These are phyloP conservation scores for Aaosphaeria arxii DNA, from an alignment of 2,329 filamentous ascomycete genomes.

Conservation along the genomic window DNA sequence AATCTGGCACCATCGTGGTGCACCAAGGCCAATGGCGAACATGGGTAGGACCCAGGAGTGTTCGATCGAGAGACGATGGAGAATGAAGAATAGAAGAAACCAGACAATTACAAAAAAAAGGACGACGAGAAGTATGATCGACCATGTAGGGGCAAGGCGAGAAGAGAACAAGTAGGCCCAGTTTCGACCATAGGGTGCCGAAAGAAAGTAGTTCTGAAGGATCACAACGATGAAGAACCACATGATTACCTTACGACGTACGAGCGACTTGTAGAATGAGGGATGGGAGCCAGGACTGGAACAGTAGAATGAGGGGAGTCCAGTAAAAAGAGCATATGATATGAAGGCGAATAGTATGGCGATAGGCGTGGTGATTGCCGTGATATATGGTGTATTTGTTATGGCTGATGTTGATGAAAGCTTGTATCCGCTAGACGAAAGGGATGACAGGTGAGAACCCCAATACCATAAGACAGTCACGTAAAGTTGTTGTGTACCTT, in stretches of 20 bases:
- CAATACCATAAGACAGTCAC: slow-evolving; percentile 65
- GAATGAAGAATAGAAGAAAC: slow-evolving; percentile 50
- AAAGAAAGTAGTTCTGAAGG: slow-evolving; percentile 66
- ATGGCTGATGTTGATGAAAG: slow-evolving; percentile 20
- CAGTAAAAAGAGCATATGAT: slow-evolving; percentile 55
- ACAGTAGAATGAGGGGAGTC: slow-evolving; percentile 66
- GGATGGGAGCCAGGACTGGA: slow-evolving; percentile 62
- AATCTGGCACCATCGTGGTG: slow-evolving; percentile 66
- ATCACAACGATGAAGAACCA: slow-evolving; percentile 66
- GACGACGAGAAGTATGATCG: slow-evolving; percentile 55
- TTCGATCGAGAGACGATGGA: slow-evolving; percentile 55
- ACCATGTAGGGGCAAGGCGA: slow-evolving; percentile 55
- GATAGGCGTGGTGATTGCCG: slow-evolving; percentile 57
- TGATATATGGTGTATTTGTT: slow-evolving; percentile 20
- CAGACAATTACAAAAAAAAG: slow-evolving; percentile 57
- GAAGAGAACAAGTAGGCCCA: slow-evolving; percentile 64
- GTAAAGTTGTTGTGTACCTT: slow-evolving; percentile 66
- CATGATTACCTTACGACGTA: slow-evolving; percentile 62
- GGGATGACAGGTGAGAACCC: slow-evolving; percentile 54
- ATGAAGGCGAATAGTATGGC: slow-evolving; percentile 57
- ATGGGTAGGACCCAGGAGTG: slow-evolving; percentile 67
- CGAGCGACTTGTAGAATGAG: slow-evolving; percentile 61
- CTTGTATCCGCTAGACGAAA: slow-evolving; percentile 41
- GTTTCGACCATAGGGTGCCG: slow-evolving; percentile 64
- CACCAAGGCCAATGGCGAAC: slow-evolving; percentile 64